Evolutionary conservation across 306 rosid genomes (phyloP), one percentile per base, ranked within the genome.

Genomic region (Amphicarpaea edgeworthii): DNA sequence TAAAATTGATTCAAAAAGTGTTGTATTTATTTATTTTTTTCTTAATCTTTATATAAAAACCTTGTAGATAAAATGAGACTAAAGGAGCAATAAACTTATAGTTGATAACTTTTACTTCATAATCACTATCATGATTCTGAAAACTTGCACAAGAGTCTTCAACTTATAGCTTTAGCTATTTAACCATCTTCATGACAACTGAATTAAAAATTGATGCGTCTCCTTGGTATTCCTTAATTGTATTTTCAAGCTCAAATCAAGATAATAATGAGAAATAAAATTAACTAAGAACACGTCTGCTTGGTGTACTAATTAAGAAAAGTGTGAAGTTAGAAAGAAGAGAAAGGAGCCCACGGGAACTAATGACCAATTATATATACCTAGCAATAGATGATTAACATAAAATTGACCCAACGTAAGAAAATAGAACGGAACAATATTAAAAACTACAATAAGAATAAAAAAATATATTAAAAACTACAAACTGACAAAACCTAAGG

Each of bases 401-500:
- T 42, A 54, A 71, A 53, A 16, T 65, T 23, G 55, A 43, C 21
- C 40, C 40, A 34, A 34, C 40, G 9, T 34, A 34, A 34, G 40
- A 34, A 34, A 34, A 6, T n/a, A n/a, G 1, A 34, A 34, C 9
- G 40, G 9, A 34, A 59, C 37, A 62, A 47, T n/a, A n/a, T 9
- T 84, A 68, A 77, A 77, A 65, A 63, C 19, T 59, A 68, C 3
- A 81, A 81, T n/a, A n/a, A n/a, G n/a, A n/a, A n/a, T n/a, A n/a
- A n/a, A n/a, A n/a, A n/a, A n/a, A n/a, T n/a, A n/a, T n/a, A n/a
- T 9, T 84, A 68, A 77, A 77, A 65, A 63, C 19, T 59, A 68
- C 3, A 81, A 81, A 59, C 23, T 70, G 87, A 86, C 86, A 80
- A 84, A 75, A 76, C 58, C 43, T 81, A 45, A 58, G 72, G 73